phyloP scores from a whole-genome alignment of 192 early-diverging fungal species.

The Mortierella antarctica region DNA sequence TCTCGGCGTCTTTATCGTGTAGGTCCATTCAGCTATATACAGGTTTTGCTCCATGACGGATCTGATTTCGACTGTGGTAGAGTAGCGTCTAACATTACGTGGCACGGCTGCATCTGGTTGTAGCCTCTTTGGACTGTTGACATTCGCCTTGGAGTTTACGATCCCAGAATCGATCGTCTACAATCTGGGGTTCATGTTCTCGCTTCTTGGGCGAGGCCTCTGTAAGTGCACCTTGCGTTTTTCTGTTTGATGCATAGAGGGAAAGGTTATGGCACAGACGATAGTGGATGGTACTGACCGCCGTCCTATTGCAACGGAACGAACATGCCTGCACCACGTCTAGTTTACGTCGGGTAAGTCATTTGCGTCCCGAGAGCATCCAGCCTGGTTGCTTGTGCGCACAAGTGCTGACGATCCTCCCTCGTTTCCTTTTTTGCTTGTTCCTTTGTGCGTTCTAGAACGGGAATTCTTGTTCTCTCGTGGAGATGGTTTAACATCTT shows the following conservation, averaged over 20 bases:
- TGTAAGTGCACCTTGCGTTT: constrained; percentile 12
- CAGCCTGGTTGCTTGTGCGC: not conserved
- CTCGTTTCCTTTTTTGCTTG: not conserved
- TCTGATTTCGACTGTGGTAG: too few relatives aligned
- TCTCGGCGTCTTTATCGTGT: constrained; percentile 7
- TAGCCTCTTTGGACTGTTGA: constrained; percentile 36
- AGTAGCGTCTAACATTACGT: not conserved
- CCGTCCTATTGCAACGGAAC: not conserved
- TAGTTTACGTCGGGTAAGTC: constrained; percentile 28
- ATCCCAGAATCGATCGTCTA: constrained; percentile 44
- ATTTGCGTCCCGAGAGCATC: not conserved
- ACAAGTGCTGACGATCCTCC: not conserved
- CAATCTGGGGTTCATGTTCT: constrained; percentile 50
- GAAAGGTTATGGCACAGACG: too few relatives aligned
- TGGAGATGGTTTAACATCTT: constrained; percentile 50
- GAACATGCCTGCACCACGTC: not conserved
- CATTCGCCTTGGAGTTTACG: constrained; percentile 38
- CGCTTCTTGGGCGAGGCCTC: constrained; percentile 42
- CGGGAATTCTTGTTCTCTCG: constrained; percentile 13
- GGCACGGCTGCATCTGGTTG: not conserved
- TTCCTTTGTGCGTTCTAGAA: not conserved
- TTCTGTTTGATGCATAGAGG: too few relatives aligned
- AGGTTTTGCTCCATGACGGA: not conserved
- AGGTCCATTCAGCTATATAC: not conserved
- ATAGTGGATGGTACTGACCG: not conserved